Evolutionary conservation across 768 basidiomycete genomes (phyloP), one percentile per base, ranked within the genome.

Genomic region (Lentinula aciculospora): DNA sequence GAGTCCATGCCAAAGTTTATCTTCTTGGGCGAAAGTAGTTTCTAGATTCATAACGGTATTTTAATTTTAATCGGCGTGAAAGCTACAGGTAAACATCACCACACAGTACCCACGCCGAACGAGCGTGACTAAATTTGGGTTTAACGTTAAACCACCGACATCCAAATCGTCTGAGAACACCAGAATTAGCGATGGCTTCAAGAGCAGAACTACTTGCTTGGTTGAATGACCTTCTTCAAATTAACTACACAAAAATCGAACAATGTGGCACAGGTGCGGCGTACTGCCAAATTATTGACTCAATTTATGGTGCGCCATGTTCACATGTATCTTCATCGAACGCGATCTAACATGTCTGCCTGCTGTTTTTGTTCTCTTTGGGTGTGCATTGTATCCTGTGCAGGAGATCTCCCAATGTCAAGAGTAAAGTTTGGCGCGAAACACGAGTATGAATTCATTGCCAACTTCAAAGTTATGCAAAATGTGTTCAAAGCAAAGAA

Each of bases 391-490:
- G 32, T 25, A 46, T 37, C 12, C 61, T 50, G 37, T 59, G 9
- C 66, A 96, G 94, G 89, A 64, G 92, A 98, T 74, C 61, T 97
- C 0, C 94, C 94, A 12, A 93, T 98, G 92, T 64, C 74, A 34
- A 82, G 89, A 61, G 95, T 99, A 65, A 98, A 98, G 80, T 92
- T 98, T 84, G 86, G 86, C 71, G 94, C 97, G 44, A 94, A 86
- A 75, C 91, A 92, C 67, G 92, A 97, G 69, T 98, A 97, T 75
- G 96, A 98, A 72, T 98, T 85, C 68, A 73, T 98, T 56, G 89
- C 84, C 27, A 99, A 99, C 76, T 98, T 84, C 81, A 98, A 98
- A 73, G 81, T 98, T 68, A 76, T 99, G 72, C 97, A 99, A 71
- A 94, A 86, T 65, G 69, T 81, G 39, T 98, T 99, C 86, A 93